phyloP scores from a whole-genome alignment of 2,329 filamentous ascomycete genomes.

The Nothopassalora personata region DNA sequence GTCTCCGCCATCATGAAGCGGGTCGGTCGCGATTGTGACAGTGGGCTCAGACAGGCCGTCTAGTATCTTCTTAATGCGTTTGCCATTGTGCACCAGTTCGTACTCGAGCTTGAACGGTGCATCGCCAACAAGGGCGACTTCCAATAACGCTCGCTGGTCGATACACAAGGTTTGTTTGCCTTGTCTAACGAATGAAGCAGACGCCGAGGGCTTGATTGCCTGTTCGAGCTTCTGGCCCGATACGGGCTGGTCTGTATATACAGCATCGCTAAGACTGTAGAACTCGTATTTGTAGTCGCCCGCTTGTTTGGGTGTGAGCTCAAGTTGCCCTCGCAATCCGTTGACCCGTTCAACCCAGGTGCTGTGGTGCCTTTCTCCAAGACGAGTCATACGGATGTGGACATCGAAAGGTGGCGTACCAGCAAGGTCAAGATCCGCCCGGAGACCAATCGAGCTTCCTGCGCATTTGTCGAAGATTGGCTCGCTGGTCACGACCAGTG shows the following conservation, averaged over 20 bases:
- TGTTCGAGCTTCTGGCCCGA: constrained; percentile 62
- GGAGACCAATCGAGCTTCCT: constrained; percentile 83
- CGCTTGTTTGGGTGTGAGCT: constrained; percentile 73
- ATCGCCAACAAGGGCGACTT: constrained; percentile 73
- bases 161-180: constrained; percentile 67
- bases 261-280: constrained; percentile 69
- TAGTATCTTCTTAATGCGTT: constrained; percentile 64
- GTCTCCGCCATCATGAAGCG: constrained; percentile 75
- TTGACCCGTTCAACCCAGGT: constrained; percentile 52
- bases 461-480: constrained; percentile 93
- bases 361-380: constrained; percentile 49
- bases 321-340: constrained; percentile 76
- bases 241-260: constrained; percentile 66
- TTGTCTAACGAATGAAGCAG: constrained; percentile 60
- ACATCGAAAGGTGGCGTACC: constrained; percentile 90
- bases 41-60: constrained; percentile 57
- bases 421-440: constrained; percentile 81
- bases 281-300: constrained; percentile 87
- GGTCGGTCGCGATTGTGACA: constrained; percentile 69
- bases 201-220: constrained; percentile 87
- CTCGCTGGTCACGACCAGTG: constrained; percentile 66
- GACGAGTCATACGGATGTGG: constrained; percentile 64
- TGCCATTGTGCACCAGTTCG: constrained; percentile 85
- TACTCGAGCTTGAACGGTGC: constrained; percentile 86
- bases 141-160: constrained; percentile 69